phyloP scores from a whole-genome alignment of 108 stramenopile species.

The Hondaea fermentalgiana region DNA sequence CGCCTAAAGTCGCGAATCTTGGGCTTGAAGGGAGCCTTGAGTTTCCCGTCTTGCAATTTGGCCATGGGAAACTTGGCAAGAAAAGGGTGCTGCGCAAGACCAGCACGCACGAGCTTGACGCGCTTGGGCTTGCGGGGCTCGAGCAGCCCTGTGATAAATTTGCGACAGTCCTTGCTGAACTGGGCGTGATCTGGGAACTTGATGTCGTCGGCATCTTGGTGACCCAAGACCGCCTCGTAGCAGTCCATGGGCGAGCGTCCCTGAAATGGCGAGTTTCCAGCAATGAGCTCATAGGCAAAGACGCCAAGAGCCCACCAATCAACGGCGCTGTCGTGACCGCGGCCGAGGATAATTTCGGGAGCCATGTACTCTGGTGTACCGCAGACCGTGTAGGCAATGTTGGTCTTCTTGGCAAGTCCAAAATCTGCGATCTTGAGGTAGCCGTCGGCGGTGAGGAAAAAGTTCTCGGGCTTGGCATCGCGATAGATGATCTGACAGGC shows the following conservation, averaged over 20 bases:
- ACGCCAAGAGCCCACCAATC: slow-evolving; percentile 40
- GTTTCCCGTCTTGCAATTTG: background rate
- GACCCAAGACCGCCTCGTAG: background rate
- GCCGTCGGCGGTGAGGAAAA: slow-evolving; percentile 23
- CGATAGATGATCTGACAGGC: slow-evolving; percentile 25
- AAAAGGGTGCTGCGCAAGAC: background rate
- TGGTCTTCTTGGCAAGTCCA: slow-evolving; percentile 28
- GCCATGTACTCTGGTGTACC: slow-evolving; percentile 42
- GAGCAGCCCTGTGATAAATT: background rate
- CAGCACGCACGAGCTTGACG: background rate
- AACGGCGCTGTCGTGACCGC: slow-evolving; percentile 23
- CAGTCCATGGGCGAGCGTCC: background rate
- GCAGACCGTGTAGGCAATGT: slow-evolving; percentile 15
- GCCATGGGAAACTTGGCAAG: background rate
- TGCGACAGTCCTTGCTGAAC: background rate
- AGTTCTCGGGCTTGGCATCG: slow-evolving; percentile 32
- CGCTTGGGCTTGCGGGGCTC: slow-evolving; percentile 3
- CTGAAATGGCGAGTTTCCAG: background rate
- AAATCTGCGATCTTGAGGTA: slow-evolving; percentile 34
- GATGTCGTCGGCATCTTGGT: background rate
- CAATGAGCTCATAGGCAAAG: slow-evolving; percentile 3
- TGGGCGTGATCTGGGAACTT: background rate
- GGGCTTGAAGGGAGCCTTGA: background rate
- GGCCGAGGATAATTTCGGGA: slow-evolving; percentile 29
- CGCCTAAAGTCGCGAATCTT: background rate